Base-by-base conservation (phyloP, 768 basidiomycete genomes). In the Tephrocybe sp. region DNA sequence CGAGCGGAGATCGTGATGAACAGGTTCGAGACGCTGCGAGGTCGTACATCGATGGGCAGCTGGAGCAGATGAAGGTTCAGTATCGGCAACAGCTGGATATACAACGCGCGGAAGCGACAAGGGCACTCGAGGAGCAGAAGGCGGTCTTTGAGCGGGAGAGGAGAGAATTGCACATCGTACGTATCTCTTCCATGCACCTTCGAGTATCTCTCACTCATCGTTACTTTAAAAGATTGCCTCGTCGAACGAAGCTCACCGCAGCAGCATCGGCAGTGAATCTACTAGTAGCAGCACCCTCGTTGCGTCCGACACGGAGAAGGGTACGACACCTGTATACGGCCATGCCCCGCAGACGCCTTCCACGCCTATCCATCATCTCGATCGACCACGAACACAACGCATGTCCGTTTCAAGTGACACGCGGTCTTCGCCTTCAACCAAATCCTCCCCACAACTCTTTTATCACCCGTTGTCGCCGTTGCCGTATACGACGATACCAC, bases 41-140 rank as follows among this genome's bases (percentile, higher is more conserved):
- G 52, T 37, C 27, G 22, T 52, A 57, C 23, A 54, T 61, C 42
- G 51, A 57, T 40, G 47, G 37, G 45, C 43, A 49, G 12, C 9
- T 64, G 31, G 52, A 50, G 10, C 49, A 45, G 27, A 50, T 56
- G 18, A 57, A 50, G 15, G 42, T 47, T 8, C 48, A 59, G 47
- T 49, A 57, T 15, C 49, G 50, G n/a, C 46, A 52, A 33, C 56
- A 58, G 48, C 49, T 57, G 42, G 54, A 54, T 27, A 36, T 16
- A n/a, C 48, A 57, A 21, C 45, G 57, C 39, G 22, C 30, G 1
- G 49, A 47, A 27, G 43, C 54, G 2, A 19, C 52, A 38, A 45
- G 49, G 25, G 55, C 59, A 9, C 27, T 60, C 3, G 52, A 57
- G 30, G 50, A 58, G 34, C 52, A 61, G 24, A 61, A 48, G 33